These are phyloP conservation scores for Eimeria acervulina DNA, from an alignment of 169 alveolate species.

Conservation along the genomic window DNA sequence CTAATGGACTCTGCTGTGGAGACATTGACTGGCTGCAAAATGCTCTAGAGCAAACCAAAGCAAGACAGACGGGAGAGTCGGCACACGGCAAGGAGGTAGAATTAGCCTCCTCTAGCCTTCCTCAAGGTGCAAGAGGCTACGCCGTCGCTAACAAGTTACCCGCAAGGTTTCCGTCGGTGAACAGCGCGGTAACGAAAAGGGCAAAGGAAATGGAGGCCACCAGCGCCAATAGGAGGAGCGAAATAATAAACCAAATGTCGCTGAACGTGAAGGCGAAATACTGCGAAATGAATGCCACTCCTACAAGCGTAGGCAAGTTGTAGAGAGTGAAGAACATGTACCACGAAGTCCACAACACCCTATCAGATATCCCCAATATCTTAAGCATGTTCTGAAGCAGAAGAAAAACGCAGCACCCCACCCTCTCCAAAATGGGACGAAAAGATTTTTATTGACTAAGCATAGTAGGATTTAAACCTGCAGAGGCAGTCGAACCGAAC, in stretches of 20 bases:
- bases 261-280: constrained; percentile 51
- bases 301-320: constrained; percentile 57
- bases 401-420: background rate
- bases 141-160: background rate
- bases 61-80: background rate
- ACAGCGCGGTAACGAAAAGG: constrained; percentile 51
- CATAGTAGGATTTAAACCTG: too few species aligned
- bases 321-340: constrained; percentile 52
- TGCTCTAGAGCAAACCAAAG: background rate
- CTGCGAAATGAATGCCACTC: background rate
- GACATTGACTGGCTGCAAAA: background rate
- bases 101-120: background rate
- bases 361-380: constrained; percentile 66
- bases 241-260: constrained; percentile 25
- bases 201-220: constrained; percentile 63
- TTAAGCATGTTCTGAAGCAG: constrained; percentile 70
- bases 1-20: background rate
- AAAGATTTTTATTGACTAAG: too few species aligned
- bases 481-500: background rate
- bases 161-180: constrained; percentile 67
- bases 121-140: background rate
- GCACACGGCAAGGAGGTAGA: background rate
- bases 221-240: background rate
- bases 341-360: constrained; percentile 64
- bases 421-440: background rate